Evolutionary conservation across 2,329 filamentous ascomycete species (phyloP), one percentile per base, ranked within the genome.

Genomic region (Saccharata proteae): DNA sequence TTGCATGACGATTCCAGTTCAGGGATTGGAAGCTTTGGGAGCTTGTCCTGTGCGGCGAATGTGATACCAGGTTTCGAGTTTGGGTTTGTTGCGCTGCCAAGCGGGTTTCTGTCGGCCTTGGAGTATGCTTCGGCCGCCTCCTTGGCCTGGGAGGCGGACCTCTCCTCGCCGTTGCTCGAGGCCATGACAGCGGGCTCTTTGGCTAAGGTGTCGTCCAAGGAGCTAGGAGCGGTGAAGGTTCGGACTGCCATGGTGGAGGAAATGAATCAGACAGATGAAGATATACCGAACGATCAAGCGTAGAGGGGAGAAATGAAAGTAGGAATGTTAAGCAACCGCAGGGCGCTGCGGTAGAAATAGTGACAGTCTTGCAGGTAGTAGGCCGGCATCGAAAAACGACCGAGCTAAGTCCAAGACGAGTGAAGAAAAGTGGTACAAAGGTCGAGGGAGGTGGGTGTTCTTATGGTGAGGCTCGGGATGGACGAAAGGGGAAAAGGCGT

Each of bases 11-110:
- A 62, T 29, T 86, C 80, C 4, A 98, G 68, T 9, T 93, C 83
- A 0, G 88, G 90, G 32, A 98, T 93, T 6, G 90, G 90, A 22
- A 98, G 66, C 54, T 90, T 93, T 2, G 86, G 84, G 6, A 98
- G 69, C 43, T 75, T 80, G 42, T 93, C 84, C 54, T 98, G 88
- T 36, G 77, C 69, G 18, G 85, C 79, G 58, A 90, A 98, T 0
- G 90, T 96, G 51, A 93, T 75, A 32, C 85, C 78, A 5, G 73
- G 79, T 43, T 71, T 69, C 35, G 67, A 67, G 35, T 64, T 55
- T 47, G 70, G 55, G 34, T 74, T 65, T 32, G 64, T 64, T 30
- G 62, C 58, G 29, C 53, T 51, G 15, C 54, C 59, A 17, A 70
- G 46, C 7, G 66, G 67, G 32, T 62, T 55, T 38, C 56, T 58